These are phyloP conservation scores for Fusarium sp. DNA, from an alignment of 2,329 filamentous ascomycete species.

Conservation along the genomic window DNA sequence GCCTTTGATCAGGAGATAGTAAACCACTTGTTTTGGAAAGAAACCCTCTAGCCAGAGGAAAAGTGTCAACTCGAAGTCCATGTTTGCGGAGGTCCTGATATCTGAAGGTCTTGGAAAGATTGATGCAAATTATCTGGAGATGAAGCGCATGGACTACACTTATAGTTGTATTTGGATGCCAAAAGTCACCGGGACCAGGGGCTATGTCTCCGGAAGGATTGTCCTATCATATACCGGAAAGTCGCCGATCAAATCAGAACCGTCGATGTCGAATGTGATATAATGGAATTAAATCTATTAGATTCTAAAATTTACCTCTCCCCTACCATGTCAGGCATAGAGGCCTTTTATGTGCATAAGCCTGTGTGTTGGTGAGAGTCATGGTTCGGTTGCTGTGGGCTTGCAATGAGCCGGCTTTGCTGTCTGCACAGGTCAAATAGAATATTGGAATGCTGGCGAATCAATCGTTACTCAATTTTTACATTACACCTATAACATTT, in stretches of 20 bases:
- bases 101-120: not conserved
- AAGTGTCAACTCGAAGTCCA: not conserved
- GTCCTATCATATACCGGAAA: not conserved
- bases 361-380: not conserved
- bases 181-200: not conserved
- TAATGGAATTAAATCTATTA: not conserved
- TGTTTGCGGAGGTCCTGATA: not conserved
- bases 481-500: not conserved
- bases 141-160: not conserved
- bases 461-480: not conserved
- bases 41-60: constrained; percentile 9
- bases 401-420: not conserved
- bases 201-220: not conserved
- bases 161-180: not conserved
- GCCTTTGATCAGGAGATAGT: not conserved
- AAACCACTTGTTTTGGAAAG: not conserved
- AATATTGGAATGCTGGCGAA: not conserved
- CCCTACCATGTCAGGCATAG: not conserved
- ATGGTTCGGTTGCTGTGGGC: too few relatives aligned
- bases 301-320: not conserved
- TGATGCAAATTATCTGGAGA: not conserved
- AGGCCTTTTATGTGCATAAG: not conserved
- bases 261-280: too few relatives aligned
- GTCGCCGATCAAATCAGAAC: not conserved
- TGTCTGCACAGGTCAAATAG: not conserved